These are phyloP conservation scores for Oenanthe sinensis DNA, from an alignment of 129 eudicot species.

Conservation along the genomic window DNA sequence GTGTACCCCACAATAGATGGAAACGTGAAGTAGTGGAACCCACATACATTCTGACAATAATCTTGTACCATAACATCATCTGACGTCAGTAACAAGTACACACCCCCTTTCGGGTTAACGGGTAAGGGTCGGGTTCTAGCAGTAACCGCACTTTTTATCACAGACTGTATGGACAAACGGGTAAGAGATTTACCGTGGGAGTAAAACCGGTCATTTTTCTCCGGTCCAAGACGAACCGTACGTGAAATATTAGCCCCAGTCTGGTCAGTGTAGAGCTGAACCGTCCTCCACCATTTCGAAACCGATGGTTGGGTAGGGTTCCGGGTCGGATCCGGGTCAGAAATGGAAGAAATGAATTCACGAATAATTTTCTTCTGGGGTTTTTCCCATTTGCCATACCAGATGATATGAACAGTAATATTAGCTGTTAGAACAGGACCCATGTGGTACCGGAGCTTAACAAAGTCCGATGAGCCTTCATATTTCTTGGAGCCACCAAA, in stretches of 20 bases:
- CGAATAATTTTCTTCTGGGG: slow-evolving; percentile 82
- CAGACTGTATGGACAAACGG: slow-evolving; percentile 64
- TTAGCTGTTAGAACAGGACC: slow-evolving; percentile 82
- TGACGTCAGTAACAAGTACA: slow-evolving; percentile 52
- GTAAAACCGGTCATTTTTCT: slow-evolving; percentile 48
- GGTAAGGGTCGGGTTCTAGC: slow-evolving; percentile 45
- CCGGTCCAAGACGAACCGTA: slow-evolving; percentile 45
- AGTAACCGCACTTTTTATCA: slow-evolving; percentile 33
- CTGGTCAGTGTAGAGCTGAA: slow-evolving; percentile 75
- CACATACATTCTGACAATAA: slow-evolving; percentile 81
- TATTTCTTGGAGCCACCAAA: slow-evolving; percentile 60
- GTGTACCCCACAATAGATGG: slow-evolving; percentile 79
- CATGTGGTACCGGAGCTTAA: slow-evolving; percentile 71
- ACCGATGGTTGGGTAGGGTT: slow-evolving; percentile 46
- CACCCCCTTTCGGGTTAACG: slow-evolving; percentile 64
- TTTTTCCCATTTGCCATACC: slow-evolving; percentile 82
- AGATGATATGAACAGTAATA: slow-evolving; percentile 77
- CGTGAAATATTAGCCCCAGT: slow-evolving; percentile 71
- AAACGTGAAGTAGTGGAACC: slow-evolving; percentile 89
- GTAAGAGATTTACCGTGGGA: slow-evolving; percentile 73
- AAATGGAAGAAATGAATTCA: slow-evolving; percentile 67
- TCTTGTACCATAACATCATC: slow-evolving; percentile 67
- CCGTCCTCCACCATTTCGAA: slow-evolving; percentile 67
- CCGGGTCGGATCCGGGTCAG: slow-evolving; percentile 27
- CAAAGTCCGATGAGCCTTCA: slow-evolving; percentile 91